Evolutionary conservation across 2,329 filamentous ascomycete genomes (phyloP).

Genomic region (Aspergillus felis): DNA sequence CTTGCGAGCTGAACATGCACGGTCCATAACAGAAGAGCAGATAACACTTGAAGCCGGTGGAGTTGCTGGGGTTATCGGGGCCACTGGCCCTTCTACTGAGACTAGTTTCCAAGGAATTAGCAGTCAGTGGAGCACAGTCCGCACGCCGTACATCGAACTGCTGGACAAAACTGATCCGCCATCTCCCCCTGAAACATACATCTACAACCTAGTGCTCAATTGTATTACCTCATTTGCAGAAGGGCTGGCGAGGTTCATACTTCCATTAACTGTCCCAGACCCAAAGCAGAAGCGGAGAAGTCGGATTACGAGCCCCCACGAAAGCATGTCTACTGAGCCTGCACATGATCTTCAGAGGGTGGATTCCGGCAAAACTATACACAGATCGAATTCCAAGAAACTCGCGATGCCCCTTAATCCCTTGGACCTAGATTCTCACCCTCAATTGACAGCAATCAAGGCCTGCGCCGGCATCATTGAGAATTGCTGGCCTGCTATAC

Average conservation of each 20-base stretch:
- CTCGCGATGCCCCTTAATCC: conserved; percentile 69
- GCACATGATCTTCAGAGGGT: conserved; percentile 28
- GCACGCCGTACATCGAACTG: conserved; percentile 86
- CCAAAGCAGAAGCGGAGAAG: conserved; percentile 48
- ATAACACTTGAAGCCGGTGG: conserved; percentile 86
- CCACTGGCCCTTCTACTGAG: conserved; percentile 63
- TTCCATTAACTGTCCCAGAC: conserved; percentile 86
- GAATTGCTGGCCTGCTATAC: conserved; percentile 89
- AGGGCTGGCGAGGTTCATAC: conserved; percentile 84
- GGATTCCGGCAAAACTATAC: conserved; percentile 24
- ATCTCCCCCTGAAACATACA: conserved; percentile 80
- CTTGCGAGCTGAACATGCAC: conserved; percentile 53
- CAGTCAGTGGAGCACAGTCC: conserved; percentile 82
- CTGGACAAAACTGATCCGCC: conserved; percentile 89
- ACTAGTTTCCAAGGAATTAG: conserved; percentile 72
- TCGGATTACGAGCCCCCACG: conserved; percentile 33
- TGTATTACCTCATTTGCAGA: conserved; percentile 91
- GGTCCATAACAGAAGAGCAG: conserved; percentile 66
- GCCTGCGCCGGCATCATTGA: conserved; percentile 80
- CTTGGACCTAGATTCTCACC: conserved; percentile 67
- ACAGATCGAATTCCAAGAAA: conserved; percentile 22
- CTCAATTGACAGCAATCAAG: conserved; percentile 66
- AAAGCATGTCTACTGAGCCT: conserved; percentile 32
- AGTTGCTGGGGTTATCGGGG: conserved; percentile 80
- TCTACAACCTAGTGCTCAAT: conserved; percentile 82